Conservation (phyloP, 2,329 filamentous ascomycete species). For the Fusarium newnesense region DNA sequence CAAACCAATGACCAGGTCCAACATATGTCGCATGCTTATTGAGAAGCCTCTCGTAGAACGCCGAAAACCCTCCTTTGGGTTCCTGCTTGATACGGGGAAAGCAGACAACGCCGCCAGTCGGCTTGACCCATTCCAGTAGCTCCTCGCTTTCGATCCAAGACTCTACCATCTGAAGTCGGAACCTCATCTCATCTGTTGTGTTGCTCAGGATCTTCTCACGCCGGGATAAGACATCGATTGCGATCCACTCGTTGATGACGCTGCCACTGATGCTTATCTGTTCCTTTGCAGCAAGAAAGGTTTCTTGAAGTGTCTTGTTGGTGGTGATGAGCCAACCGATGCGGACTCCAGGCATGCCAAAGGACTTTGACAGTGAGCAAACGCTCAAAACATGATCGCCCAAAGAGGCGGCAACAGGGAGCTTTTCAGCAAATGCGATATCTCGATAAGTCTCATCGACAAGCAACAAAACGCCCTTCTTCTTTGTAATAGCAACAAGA, state of each 20-base stretch:
- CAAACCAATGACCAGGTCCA: slow-evolving; percentile 5
- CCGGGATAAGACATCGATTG: background rate
- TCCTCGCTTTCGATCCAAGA: background rate
- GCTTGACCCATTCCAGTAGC: slow-evolving; percentile 1
- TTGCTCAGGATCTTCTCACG: background rate
- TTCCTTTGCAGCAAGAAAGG: background rate
- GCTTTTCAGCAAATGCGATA: background rate
- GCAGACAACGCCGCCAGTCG: background rate
- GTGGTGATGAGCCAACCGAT: background rate
- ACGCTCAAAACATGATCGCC: background rate
- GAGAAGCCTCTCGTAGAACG: background rate
- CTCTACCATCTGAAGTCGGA: background rate
- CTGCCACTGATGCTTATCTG: slow-evolving; percentile 1
- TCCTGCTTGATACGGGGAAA: background rate
- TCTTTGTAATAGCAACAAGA: background rate
- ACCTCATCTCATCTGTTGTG: background rate
- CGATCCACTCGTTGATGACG: background rate
- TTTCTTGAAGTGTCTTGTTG: background rate
- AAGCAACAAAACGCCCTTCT: background rate
- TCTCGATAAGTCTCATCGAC: background rate
- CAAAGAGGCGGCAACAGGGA: background rate
- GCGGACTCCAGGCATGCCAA: background rate
- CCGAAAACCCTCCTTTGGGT: background rate
- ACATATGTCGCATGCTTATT: background rate
- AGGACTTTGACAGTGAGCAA: background rate